phyloP scores from a whole-genome alignment of 768 basidiomycete species.

The Auricularia cornea region DNA sequence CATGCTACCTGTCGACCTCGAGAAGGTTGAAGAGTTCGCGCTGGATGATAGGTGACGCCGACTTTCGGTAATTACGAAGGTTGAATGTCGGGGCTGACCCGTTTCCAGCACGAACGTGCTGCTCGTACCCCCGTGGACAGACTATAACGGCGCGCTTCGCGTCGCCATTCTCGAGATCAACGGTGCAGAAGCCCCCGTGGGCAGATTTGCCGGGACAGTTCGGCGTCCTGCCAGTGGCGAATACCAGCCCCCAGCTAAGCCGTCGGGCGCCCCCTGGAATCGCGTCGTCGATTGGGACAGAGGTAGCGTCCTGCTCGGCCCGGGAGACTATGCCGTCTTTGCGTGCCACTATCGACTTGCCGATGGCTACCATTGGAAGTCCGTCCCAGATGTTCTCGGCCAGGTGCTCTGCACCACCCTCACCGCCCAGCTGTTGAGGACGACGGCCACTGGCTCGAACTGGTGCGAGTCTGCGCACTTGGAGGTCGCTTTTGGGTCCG shows the following conservation, averaged over 20 bases:
- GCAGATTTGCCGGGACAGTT: background rate
- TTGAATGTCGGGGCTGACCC: background rate
- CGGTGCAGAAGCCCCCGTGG: background rate
- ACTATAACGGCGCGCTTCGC: background rate
- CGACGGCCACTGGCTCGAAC: background rate
- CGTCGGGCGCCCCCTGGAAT: background rate
- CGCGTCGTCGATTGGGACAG: background rate
- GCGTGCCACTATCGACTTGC: background rate
- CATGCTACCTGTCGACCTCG: background rate
- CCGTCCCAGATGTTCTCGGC: background rate
- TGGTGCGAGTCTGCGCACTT: background rate
- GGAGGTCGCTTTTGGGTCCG: too few relatives aligned
- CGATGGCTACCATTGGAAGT: background rate
- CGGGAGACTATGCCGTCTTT: background rate
- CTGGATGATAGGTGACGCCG: too few relatives aligned
- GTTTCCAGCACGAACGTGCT: background rate
- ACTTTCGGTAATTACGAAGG: too few relatives aligned
- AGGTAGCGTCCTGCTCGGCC: background rate
- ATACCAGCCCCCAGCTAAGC: background rate
- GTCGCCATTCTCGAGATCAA: background rate
- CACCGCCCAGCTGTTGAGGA: background rate
- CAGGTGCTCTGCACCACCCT: background rate
- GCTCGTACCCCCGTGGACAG: background rate
- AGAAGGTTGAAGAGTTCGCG: background rate
- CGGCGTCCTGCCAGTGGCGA: background rate